Conservation (phyloP, 2,329 filamentous ascomycete genomes). For the Colletotrichum musae region DNA sequence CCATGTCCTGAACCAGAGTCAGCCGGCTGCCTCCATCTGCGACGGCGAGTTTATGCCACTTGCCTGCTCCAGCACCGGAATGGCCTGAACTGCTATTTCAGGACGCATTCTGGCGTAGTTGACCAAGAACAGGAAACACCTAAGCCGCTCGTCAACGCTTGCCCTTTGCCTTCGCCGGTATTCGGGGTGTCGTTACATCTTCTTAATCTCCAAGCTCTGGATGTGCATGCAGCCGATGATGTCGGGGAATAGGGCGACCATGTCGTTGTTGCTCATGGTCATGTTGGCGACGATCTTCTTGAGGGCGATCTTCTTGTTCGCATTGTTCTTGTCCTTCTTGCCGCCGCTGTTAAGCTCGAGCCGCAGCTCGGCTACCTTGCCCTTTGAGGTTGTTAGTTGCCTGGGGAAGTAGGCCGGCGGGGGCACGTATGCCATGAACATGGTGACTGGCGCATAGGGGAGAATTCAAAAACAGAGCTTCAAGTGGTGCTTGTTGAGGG, state of each 20-base stretch:
- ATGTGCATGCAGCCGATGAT: constrained; percentile 97
- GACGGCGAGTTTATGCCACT: constrained; percentile 45
- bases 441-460: constrained; percentile 50
- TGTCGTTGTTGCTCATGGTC: constrained; percentile 99
- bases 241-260: constrained; percentile 97
- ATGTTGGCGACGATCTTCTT: constrained; percentile 99
- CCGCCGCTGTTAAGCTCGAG: constrained; percentile 92
- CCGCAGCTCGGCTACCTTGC: constrained; percentile 98
- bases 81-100: constrained; percentile 92
- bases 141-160: constrained; percentile 53
- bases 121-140: constrained; percentile 97
- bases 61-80: constrained; percentile 88
- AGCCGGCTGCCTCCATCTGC: constrained; percentile 26
- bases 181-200: constrained; percentile 78
- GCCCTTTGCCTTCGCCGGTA: background rate
- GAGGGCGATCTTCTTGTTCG: constrained; percentile 95
- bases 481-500: background rate
- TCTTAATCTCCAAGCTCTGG: constrained; percentile 96
- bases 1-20: constrained; percentile 80
- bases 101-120: constrained; percentile 97
- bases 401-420: constrained; percentile 57
- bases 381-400: constrained; percentile 79
- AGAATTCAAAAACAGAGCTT: constrained; percentile 1
- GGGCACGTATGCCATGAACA: constrained; percentile 70
- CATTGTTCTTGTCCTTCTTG: constrained; percentile 98